Evolutionary conservation across 2,329 filamentous ascomycete genomes (phyloP).

Genomic region (Calycina herbarum): DNA sequence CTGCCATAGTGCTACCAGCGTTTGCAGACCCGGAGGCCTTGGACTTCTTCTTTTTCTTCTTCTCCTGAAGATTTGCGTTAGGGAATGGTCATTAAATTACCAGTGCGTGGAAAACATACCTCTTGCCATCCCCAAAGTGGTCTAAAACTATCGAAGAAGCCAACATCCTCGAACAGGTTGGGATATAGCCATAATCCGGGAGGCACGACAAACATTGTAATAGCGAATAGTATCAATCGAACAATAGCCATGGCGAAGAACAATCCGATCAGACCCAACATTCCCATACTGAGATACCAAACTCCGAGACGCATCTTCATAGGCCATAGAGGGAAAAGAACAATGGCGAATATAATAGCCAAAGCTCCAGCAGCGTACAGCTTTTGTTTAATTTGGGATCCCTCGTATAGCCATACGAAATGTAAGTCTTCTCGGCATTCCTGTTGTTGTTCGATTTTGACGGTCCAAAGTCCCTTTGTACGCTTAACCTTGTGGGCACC

Average conservation of each 20-base stretch:
- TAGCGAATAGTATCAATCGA: conserved; percentile 87
- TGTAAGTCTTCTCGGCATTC: conserved; percentile 85
- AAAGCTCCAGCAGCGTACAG: conserved; percentile 85
- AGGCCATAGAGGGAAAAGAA: conserved; percentile 96
- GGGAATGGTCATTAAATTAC: not conserved
- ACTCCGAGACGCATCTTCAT: conserved; percentile 87
- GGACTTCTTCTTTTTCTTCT: conserved; percentile 41
- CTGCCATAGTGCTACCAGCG: conserved; percentile 32
- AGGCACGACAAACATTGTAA: conserved; percentile 81
- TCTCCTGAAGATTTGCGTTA: conserved; percentile 30
- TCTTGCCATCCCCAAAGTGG: conserved; percentile 99
- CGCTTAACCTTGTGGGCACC: conserved; percentile 76
- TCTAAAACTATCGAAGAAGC: conserved; percentile 95
- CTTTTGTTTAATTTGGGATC: conserved; percentile 90
- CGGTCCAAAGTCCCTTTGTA: conserved; percentile 93
- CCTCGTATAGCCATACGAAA: conserved; percentile 96
- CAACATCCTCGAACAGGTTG: conserved; percentile 97
- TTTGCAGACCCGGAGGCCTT: conserved; percentile 36
- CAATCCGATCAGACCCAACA: conserved; percentile 82
- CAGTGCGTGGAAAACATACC: conserved; percentile 52
- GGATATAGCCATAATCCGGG: conserved; percentile 98
- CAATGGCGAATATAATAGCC: conserved; percentile 78
- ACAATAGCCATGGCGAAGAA: conserved; percentile 99
- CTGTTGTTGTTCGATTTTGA: conserved; percentile 94
- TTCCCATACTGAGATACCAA: conserved; percentile 95